Evolutionary conservation across 176 grass and related monocot genomes (phyloP).

Genomic region (Sorghum bicolor): Sorghum_bicolor_NCBIv3 NC_012873.2:11012501-11013000

Average conservation of each 20-base stretch:
- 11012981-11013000: no score
- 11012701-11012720: background rate
- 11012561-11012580: constrained; percentile 13
- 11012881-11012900: constrained; percentile 62
- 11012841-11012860: constrained; percentile 71
- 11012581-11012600: background rate
- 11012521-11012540: background rate
- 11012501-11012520: constrained; percentile 54
- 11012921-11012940: constrained; percentile 11
- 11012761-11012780: background rate
- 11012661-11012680: constrained; percentile 33
- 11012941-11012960: constrained; percentile 19
- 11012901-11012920: background rate
- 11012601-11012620: constrained; percentile 17
- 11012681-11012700: constrained; percentile 50
- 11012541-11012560: background rate
- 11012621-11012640: constrained; percentile 17
- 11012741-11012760: background rate
- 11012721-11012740: background rate
- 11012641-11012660: constrained; percentile 50
- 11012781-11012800: constrained; percentile 27
- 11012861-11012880: constrained; percentile 54
- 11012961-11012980: constrained; percentile 48
- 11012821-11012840: constrained; percentile 65
- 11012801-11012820: constrained; percentile 54